These are phyloP conservation scores for Turritis glabra DNA, from an alignment of 345 rosid genomes.

Conservation along the genomic window DNA sequence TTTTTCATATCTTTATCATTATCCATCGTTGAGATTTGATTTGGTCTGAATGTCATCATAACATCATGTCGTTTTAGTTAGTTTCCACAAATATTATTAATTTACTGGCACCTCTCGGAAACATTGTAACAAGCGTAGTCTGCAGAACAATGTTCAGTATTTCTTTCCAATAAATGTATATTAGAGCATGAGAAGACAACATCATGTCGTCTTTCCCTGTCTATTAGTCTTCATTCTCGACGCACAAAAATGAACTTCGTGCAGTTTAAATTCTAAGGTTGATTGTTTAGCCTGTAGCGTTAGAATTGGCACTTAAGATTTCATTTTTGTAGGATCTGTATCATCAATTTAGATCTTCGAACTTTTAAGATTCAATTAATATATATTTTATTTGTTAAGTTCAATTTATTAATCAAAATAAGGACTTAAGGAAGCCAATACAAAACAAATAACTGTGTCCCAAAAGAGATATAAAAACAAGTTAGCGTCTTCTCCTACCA, in stretches of 20 bases:
- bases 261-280: too few relatives aligned
- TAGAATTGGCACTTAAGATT: too few relatives aligned
- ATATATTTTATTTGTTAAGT: background rate
- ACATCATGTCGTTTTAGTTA: background rate
- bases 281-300: too few relatives aligned
- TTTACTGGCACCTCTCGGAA: background rate
- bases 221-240: too few relatives aligned
- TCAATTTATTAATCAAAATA: background rate
- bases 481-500: background rate
- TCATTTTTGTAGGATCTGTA: too few relatives aligned
- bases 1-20: background rate
- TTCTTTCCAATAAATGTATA: background rate
- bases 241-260: too few relatives aligned
- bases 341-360: too few relatives aligned
- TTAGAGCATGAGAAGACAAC: background rate
- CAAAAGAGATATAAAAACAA: background rate
- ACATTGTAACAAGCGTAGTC: background rate
- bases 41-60: background rate
- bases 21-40: background rate
- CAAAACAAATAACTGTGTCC: background rate
- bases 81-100: background rate
- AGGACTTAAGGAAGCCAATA: background rate
- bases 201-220: too few relatives aligned
- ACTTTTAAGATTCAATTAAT: background rate
- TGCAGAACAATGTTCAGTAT: background rate